These are phyloP conservation scores for Cladosporium sp. DNA, from an alignment of 2,329 filamentous ascomycete genomes.

Conservation along the genomic window DNA sequence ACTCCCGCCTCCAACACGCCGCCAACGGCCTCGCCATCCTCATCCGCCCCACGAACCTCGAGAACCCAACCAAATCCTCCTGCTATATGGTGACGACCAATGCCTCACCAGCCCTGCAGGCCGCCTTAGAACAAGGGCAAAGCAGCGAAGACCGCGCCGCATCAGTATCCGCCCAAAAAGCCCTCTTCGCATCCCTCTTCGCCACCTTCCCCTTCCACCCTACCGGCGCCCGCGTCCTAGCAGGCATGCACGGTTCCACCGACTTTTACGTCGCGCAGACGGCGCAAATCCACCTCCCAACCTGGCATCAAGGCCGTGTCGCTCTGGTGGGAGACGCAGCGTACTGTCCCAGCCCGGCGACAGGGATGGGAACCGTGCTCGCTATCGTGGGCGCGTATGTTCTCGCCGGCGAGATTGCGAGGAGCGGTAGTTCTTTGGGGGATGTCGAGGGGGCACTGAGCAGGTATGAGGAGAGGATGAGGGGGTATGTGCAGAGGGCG, in stretches of 20 bases:
- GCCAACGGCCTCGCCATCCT: slow-evolving; percentile 17
- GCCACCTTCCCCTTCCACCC: slow-evolving; percentile 21
- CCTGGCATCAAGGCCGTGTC: slow-evolving; percentile 29
- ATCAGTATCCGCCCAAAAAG: slow-evolving; percentile 22
- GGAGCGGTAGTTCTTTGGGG: no score
- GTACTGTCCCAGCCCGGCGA: slow-evolving; percentile 33
- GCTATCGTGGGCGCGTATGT: slow-evolving; percentile 38
- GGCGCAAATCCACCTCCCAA: slow-evolving; percentile 27
- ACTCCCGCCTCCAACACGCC: slow-evolving; percentile 18
- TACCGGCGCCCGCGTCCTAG: slow-evolving; percentile 23
- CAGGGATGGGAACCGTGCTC: slow-evolving; percentile 30
- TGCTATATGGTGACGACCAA: slow-evolving; percentile 3
- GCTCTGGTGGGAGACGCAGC: slow-evolving; percentile 38
- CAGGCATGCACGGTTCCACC: slow-evolving; percentile 24
- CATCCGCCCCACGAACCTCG: slow-evolving; percentile 16
- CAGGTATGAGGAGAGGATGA: slow-evolving; percentile 20
- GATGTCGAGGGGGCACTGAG: slow-evolving; percentile 3
- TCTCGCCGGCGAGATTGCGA: slow-evolving; percentile 34
- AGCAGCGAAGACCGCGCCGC: no score
- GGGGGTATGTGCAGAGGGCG: slow-evolving; percentile 20
- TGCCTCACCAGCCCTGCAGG: background rate
- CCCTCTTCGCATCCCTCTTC: slow-evolving; percentile 24
- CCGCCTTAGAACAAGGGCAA: background rate
- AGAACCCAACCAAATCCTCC: background rate
- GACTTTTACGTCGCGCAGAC: slow-evolving; percentile 32